Evolutionary conservation across 192 early-diverging fungal species (phyloP), one percentile per base, ranked within the genome.

Genomic region (Coemansia sp.): DNA sequence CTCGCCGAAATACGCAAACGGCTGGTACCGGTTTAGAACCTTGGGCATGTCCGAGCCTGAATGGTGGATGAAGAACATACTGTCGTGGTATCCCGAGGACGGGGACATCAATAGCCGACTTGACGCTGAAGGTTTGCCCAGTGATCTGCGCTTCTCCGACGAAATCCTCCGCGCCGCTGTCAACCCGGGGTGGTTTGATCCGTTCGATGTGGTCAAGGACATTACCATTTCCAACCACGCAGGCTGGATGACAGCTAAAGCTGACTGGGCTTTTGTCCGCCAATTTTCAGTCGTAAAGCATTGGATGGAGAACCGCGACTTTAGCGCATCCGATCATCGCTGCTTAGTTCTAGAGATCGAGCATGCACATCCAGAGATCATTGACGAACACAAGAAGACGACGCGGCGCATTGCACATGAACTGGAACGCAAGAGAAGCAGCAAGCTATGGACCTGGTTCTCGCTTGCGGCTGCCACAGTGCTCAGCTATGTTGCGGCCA

Each of bases 131-230:
- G 59, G 59, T 12, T 35, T 73, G 56, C 67, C 76, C 3, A 41
- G 60, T 1, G 23, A 66, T n/a, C 24, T 69, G 45, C 71, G 51
- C 0, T 77, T 80, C 36, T 67, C 80, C 0, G 20, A 39, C 34
- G 65, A 83, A 8, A 83, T 86, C 1, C 46, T 88, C 23, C 46
- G 66, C 35, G 60, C 77, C 11, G 89, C 90, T 6, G 70, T 84
- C 18, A 93, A 93, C 63, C 90, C 91, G 0, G 91, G 89, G 15
- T 93, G 91, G 76, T 89, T 79, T 57, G 92, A 93, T 41, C 90
- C 90, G 44, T 93, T 89, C 84, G 81, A 85, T 34, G 55, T 85
- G 12, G 60, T 75, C 6, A 66, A 81, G 15, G 88, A 91, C 51
- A 71, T 90, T 36, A 93, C 92, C 5, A 73, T 93, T 8, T 84